Evolutionary conservation across 768 basidiomycete genomes (phyloP), one percentile per base, ranked within the genome.

Genomic region (Lentinula guzmanii): DNA sequence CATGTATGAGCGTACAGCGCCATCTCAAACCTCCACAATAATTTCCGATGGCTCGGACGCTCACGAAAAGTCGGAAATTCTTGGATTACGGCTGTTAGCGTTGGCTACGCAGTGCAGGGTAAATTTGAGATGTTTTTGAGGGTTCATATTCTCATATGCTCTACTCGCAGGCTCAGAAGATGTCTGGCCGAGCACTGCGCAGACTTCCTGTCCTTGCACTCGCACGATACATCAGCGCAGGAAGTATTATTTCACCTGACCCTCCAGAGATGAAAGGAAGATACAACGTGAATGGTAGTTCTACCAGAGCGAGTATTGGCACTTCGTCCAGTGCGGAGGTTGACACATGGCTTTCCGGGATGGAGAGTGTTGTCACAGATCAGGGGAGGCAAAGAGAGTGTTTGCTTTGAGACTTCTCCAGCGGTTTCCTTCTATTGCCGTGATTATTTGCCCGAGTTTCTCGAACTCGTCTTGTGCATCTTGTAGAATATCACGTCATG

Each of bases 191-290:
- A 39, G 88, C 92, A 1, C 80, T 99, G 11, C 86, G 97, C 11
- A 86, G 95, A 6, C 79, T 99, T n/a, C 97, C 97, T 3, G 93
- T 98, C 51, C 83, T 98, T 18, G 93, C 95, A 1, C 85, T 97
- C 51, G 93, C 96, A 4, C 81, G 85, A 7, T 88, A 93, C 70
- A 86, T 98, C 54, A 83, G 87, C 33, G 73, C 79, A 15, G 81
- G 83, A n/a, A 73, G 70, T 64, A 51, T 76, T 13, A 58, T 56
- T 28, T 52, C 57, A 3, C 58, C 65, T 24, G 16, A 56, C 21
- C 4, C 41, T 43, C 11, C 55, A 5, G 41, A 56, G 41, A 43
- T 16, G 5, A 21, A 54, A 33, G 33, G 51, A 33, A 52, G 34
- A 52, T 34, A 34, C 52, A 31, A 15, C 3, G 42, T 63, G 59